These are phyloP conservation scores for Rhodomyrtus tomentosa DNA, from an alignment of 345 rosid species.

Conservation along the genomic window DNA sequence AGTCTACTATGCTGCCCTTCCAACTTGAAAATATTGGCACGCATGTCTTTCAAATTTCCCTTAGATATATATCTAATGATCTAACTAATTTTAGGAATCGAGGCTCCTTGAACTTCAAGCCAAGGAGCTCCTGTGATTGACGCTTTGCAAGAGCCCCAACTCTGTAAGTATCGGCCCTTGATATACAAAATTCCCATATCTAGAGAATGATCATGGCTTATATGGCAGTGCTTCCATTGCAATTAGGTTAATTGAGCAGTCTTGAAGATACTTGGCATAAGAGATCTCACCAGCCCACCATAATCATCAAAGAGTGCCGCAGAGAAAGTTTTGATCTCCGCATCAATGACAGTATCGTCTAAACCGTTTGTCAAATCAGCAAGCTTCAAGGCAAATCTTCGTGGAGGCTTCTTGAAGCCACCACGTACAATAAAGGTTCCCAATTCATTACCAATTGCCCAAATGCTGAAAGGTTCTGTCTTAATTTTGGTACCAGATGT, in stretches of 20 bases:
- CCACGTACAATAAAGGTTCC: constrained; percentile 76
- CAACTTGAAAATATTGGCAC: neutral
- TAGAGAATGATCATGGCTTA: neutral
- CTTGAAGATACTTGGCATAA: neutral
- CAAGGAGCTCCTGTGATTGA: neutral
- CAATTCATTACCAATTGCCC: constrained; percentile 65
- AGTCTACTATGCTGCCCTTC: neutral
- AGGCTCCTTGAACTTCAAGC: neutral
- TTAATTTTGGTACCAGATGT: constrained; percentile 51
- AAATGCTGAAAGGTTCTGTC: constrained; percentile 72
- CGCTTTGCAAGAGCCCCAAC: neutral
- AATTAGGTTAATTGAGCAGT: neutral
- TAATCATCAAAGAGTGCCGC: constrained; percentile 92
- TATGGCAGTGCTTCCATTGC: neutral
- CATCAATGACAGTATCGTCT: constrained; percentile 68
- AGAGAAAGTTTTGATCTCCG: constrained; percentile 68
- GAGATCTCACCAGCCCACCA: constrained; percentile 81
- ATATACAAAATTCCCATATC: neutral
- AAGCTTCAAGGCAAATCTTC: constrained; percentile 83
- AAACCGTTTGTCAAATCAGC: constrained; percentile 59
- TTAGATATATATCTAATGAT: neutral
- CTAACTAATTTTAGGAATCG: neutral
- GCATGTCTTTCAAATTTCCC: neutral
- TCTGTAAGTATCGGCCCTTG: neutral
- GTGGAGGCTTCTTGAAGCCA: constrained; percentile 85